Evolutionary conservation across 2,329 filamentous ascomycete species (phyloP).

Genomic region (Apiospora hydei): DNA sequence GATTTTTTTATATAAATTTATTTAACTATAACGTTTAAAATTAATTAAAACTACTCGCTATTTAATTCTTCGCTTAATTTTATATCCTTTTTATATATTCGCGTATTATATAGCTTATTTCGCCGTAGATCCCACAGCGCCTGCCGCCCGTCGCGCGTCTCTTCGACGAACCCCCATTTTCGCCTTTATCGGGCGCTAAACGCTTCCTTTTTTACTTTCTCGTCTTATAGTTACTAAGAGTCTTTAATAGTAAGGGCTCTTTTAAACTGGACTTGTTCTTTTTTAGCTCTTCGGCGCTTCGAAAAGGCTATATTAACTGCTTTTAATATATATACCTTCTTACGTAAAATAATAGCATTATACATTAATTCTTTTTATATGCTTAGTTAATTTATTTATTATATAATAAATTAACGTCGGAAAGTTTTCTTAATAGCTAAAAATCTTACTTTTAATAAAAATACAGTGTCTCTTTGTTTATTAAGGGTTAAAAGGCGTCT

Average conservation of each 20-base stretch:
- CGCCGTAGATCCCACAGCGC: too few species aligned
- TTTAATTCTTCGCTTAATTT: too few species aligned
- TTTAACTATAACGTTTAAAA: too few species aligned
- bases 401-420: background rate
- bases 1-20: too few species aligned
- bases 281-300: background rate
- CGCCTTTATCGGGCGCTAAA: background rate
- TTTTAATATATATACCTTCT: conserved; percentile 11
- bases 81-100: too few species aligned
- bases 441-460: background rate
- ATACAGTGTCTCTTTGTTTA: background rate
- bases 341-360: too few species aligned
- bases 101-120: too few species aligned
- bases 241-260: background rate
- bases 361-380: too few species aligned
- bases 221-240: background rate
- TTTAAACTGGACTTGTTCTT: too few species aligned
- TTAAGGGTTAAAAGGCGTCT: too few species aligned
- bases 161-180: background rate
- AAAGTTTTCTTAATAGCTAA: background rate
- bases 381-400: background rate
- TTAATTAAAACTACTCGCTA: too few species aligned
- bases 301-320: background rate
- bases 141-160: too few species aligned
- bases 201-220: background rate